phyloP scores from a whole-genome alignment of 2,329 filamentous ascomycete species.

The Colletotrichum lindemuthianum region DNA sequence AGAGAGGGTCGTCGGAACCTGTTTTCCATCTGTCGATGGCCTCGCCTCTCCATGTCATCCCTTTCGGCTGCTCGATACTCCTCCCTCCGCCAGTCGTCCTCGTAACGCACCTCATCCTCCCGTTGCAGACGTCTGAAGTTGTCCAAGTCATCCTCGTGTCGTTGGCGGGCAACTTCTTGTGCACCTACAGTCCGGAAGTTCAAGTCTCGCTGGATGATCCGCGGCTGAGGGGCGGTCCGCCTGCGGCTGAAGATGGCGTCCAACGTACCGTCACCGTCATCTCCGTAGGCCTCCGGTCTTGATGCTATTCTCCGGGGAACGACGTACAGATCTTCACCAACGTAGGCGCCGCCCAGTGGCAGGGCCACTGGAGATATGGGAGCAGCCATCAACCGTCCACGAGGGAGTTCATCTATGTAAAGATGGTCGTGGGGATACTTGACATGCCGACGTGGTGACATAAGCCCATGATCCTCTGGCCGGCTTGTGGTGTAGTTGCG shows the following conservation, averaged over 20 bases:
- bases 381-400: background rate
- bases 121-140: conserved; percentile 18
- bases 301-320: conserved; percentile 6
- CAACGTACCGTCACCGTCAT: background rate
- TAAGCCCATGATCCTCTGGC: conserved; percentile 36
- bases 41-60: conserved; percentile 1
- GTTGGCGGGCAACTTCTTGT: conserved; percentile 26
- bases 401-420: conserved; percentile 11
- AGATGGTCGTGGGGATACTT: conserved; percentile 17
- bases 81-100: conserved; percentile 6
- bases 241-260: conserved; percentile 12
- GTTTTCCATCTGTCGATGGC: conserved; percentile 8
- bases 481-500: conserved; percentile 31
- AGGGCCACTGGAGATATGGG: conserved; percentile 6
- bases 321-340: conserved; percentile 2
- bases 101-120: conserved; percentile 12
- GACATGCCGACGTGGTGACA: conserved; percentile 21
- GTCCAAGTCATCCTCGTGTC: conserved; percentile 31
- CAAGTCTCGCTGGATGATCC: conserved; percentile 25
- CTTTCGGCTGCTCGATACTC: conserved; percentile 17
- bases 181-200: conserved; percentile 17
- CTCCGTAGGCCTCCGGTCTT: conserved; percentile 4
- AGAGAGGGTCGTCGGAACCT: conserved; percentile 30
- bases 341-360: conserved; percentile 1
- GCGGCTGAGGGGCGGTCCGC: conserved; percentile 3